Conservation (phyloP, 2,329 filamentous ascomycete species). For the Leptographium procerum region DNA sequence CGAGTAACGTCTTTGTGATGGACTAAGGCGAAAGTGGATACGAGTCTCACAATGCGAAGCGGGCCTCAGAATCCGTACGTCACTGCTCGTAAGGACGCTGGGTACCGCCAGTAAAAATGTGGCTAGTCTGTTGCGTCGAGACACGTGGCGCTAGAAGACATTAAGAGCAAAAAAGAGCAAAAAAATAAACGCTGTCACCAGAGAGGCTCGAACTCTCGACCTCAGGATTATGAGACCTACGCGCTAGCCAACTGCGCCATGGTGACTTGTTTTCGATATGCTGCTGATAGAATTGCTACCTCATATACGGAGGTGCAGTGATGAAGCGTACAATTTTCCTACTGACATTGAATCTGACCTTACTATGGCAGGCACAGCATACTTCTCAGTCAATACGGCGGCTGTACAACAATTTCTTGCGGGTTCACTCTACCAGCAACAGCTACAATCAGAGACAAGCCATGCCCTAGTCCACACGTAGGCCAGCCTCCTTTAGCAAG, state of each 20-base stretch:
- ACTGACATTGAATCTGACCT: too few relatives aligned
- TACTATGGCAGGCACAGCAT: too few relatives aligned
- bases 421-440: too few relatives aligned
- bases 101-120: background rate
- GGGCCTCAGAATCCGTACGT: too few relatives aligned
- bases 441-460: background rate
- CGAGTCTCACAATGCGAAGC: too few relatives aligned
- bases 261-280: background rate
- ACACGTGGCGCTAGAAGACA: background rate
- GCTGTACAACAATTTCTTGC: background rate
- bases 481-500: background rate
- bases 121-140: background rate
- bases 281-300: background rate
- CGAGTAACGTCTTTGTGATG: too few relatives aligned
- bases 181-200: background rate
- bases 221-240: conserved; percentile 3
- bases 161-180: background rate
- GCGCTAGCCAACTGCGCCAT: conserved; percentile 3
- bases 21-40: too few relatives aligned
- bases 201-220: conserved; percentile 3
- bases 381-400: background rate
- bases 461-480: background rate
- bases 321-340: too few relatives aligned
- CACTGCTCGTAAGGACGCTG: too few relatives aligned
- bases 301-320: too few relatives aligned